A percentile compares a stretch with the other conserved stretches of the same genome.
Conservation (phyloP, 306 rosid genomes). For the Dryas octopetala region DNA sequence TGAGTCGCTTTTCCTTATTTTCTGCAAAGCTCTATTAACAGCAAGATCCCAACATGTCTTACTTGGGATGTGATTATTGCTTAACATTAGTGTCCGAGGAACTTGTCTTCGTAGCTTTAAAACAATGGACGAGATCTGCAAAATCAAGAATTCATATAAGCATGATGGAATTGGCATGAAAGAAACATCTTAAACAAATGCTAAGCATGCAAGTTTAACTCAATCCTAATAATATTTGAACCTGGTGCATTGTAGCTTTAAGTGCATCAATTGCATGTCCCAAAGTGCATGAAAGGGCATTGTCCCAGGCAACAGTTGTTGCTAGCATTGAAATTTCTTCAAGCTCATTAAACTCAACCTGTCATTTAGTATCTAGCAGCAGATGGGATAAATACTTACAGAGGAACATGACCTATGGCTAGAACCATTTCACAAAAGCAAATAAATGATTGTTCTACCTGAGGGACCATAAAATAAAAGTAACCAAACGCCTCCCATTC, state of each 20-base stretch:
- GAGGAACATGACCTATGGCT: constrained; percentile 22
- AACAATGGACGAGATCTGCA: constrained; percentile 70
- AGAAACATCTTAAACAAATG: neutral
- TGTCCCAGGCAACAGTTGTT: constrained; percentile 85
- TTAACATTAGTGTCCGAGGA: constrained; percentile 55
- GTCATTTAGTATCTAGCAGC: constrained; percentile 66
- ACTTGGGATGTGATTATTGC: constrained; percentile 61
- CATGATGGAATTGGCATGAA: neutral
- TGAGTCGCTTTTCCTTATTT: constrained; percentile 53
- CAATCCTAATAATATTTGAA: constrained; percentile 19
- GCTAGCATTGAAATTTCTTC: constrained; percentile 81
- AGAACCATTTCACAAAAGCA: constrained; percentile 31
- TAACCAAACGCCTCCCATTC: constrained; percentile 88
- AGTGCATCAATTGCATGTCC: constrained; percentile 60
- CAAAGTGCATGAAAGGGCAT: constrained; percentile 72
- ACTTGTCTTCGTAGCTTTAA: constrained; percentile 50
- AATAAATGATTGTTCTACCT: constrained; percentile 53
- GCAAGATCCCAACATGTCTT: constrained; percentile 67
- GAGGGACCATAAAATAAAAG: constrained; percentile 92
- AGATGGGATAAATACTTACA: constrained; percentile 53
- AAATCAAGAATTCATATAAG: constrained; percentile 14
- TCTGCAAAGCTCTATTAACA: constrained; percentile 71
- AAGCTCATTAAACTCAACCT: constrained; percentile 95
- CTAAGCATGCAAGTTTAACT: neutral
- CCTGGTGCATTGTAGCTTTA: constrained; percentile 67